phyloP scores from a whole-genome alignment of 495 filamentous ascomycete genomes.

The Zalerion maritima region DNA sequence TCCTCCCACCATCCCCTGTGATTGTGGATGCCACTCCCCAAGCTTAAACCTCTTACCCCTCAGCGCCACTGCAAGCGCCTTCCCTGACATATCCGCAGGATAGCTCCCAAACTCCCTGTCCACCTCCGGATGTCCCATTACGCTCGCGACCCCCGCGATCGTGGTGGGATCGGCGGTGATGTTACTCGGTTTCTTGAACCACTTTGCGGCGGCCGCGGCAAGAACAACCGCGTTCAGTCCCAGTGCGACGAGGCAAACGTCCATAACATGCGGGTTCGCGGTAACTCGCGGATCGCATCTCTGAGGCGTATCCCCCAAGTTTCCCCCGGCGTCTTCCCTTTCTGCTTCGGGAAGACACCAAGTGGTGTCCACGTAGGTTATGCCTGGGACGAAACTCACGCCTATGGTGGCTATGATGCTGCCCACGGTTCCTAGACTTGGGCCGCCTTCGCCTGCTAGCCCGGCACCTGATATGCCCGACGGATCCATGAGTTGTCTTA shows the following conservation, averaged over 20 bases:
- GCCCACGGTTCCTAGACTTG: slow-evolving; percentile 9
- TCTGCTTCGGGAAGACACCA: slow-evolving; percentile 10
- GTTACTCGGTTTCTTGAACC: slow-evolving; percentile 8
- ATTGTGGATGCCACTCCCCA: no score
- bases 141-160: slow-evolving; percentile 14
- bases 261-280: slow-evolving; percentile 11
- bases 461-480: slow-evolving; percentile 6
- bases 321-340: not conserved
- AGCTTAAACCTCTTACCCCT: slow-evolving; percentile 11
- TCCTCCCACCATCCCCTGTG: slow-evolving; percentile 15
- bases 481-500: slow-evolving; percentile 9
- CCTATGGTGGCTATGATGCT: slow-evolving; percentile 11
- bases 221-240: slow-evolving; percentile 5
- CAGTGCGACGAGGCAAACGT: slow-evolving; percentile 10
- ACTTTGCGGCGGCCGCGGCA: slow-evolving; percentile 7
- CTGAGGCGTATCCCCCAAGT: slow-evolving; percentile 1
- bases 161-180: slow-evolving; percentile 14
- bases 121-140: slow-evolving; percentile 17
- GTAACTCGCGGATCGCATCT: slow-evolving; percentile 11
- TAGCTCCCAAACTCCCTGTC: slow-evolving; percentile 10
- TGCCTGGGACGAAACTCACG: no score
- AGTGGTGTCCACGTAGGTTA: slow-evolving; percentile 12
- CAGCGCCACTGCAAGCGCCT: slow-evolving; percentile 7
- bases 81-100: slow-evolving; percentile 9
- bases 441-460: slow-evolving; percentile 5